Base-by-base conservation (phyloP, 495 filamentous ascomycete species). In the Aspergillus heteromorphus region DNA sequence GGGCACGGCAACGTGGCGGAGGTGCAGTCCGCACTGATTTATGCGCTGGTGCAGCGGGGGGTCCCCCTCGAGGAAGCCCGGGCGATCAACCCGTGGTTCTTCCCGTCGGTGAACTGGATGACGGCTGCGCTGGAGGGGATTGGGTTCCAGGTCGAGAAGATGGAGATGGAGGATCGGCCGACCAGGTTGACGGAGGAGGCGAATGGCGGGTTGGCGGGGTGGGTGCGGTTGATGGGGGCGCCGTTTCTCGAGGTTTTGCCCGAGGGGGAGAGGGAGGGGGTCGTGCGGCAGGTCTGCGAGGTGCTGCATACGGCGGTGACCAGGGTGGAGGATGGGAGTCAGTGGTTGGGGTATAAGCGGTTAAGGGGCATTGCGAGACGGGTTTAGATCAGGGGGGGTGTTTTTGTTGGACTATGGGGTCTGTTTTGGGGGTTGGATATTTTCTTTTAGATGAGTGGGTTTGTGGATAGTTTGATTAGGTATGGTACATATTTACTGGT, bases 331-430 rank as follows among this genome's bases (percentile, higher is more conserved):
- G 80, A 81, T 59, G 85, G 83, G 6, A 80, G 76, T 52, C 73
- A 79, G 60, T 83, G 78, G 71, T 60, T 89, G 50, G 80, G 79
- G n/a, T 91, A 91, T 77, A 78, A 87, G n/a, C 73, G 87, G 58
- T 71, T 90, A 68, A 81, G 86, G 61, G 84, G 77, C 11, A 50
- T 87, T 45, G 87, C 82, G 21, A 75, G 70, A 74, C 80, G n/a
- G 77, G 74, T 27, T 84, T 84, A 1, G 87, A n/a, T n/a, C n/a
- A n/a, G n/a, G n/a, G n/a, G n/a, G n/a, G n/a, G n/a, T n/a, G n/a
- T n/a, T n/a, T n/a, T n/a, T n/a, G n/a, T n/a, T n/a, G n/a, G n/a
- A n/a, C n/a, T n/a, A n/a, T n/a, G n/a, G n/a, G n/a, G n/a, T n/a
- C n/a, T n/a, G n/a, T n/a, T n/a, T n/a, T n/a, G n/a, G n/a, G n/a